Conservation (phyloP, 768 basidiomycete genomes). For the Ramaria sp. region DNA sequence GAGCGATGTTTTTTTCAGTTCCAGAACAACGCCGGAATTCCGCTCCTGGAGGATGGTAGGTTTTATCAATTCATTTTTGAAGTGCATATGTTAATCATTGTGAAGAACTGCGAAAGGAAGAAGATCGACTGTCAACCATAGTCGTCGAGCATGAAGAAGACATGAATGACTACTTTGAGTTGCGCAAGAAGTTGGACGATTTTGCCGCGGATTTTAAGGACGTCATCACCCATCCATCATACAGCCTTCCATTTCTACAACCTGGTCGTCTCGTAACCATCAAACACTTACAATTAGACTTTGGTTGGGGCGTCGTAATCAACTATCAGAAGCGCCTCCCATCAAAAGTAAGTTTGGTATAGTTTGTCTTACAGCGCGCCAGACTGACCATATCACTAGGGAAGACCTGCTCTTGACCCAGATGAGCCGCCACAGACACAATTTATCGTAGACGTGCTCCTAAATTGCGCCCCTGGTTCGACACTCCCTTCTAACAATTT, state of each 20-base stretch:
- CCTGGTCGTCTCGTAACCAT: conserved; percentile 88
- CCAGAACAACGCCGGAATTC: conserved; percentile 89
- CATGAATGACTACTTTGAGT: conserved; percentile 86
- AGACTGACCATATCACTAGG: neutral
- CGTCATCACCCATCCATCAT: conserved; percentile 91
- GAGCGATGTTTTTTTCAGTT: conserved; percentile 98
- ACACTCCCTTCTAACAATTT: conserved; percentile 34
- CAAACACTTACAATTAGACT: conserved; percentile 77
- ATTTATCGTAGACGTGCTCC: conserved; percentile 86
- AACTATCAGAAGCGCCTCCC: conserved; percentile 82
- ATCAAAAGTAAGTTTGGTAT: conserved; percentile 47
- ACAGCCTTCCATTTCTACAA: conserved; percentile 90
- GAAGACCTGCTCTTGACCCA: conserved; percentile 43
- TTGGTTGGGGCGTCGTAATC: conserved; percentile 94
- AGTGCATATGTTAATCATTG: neutral
- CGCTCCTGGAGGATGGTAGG: conserved; percentile 59
- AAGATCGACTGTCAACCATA: conserved; percentile 50
- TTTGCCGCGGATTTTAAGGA: conserved; percentile 81
- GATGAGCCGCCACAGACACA: conserved; percentile 79
- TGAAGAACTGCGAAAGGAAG: conserved; percentile 65
- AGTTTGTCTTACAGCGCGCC: neutral
- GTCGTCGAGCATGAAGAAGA: conserved; percentile 75
- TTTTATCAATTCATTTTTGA: neutral
- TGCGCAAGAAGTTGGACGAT: conserved; percentile 85
- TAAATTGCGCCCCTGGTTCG: conserved; percentile 64